Evolutionary conservation across 306 rosid genomes (phyloP), one percentile per base, ranked within the genome.

Genomic region (Malus sieversii): DNA sequence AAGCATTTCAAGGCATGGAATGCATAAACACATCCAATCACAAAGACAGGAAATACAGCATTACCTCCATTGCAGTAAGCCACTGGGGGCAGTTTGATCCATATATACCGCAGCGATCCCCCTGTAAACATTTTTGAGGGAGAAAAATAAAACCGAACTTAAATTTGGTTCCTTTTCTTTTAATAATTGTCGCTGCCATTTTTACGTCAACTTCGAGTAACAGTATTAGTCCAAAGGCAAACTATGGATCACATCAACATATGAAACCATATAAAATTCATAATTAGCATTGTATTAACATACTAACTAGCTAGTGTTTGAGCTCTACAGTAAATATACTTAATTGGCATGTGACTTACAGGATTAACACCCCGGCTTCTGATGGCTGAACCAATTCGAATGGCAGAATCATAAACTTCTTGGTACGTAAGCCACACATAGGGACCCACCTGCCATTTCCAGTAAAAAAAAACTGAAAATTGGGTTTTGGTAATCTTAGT

Each of bases 61-160:
- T 48, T 81, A 93, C 98, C 98, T 90, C 97, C 97, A 93, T 90
- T 82, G 97, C 85, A 70, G 87, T 89, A 51, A 93, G 76, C 98
- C 98, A 93, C 75, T 88, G 88, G 12, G 98, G 91, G 60, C 93
- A 90, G 72, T 93, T 93, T 60, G 97, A 83, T 2, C 98, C 98
- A 63, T 77, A 89, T 66, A 90, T 93, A 65, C 98, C 98, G 77
- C 98, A 93, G 64, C 90, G 89, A 77, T 87, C 90, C 38, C 98
- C 97, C 98, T 95, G 71, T 53, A 60, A 30, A 79, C 45, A 76
- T 48, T 8, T 23, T 40, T 71, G 74, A 57, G 38, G 9, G 2
- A 67, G 3, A 59, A 40, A 73, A 30, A 38, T 55, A 59, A 73
- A 19, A 13, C 11, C 23, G 38, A 58, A 4, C 25, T 22, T 1